Percentiles rank a stretch among this genome's conserved stretches.
These are phyloP conservation scores for Myxozyma geophila DNA, from an alignment of 805 yeast species.

Conservation along the genomic window DNA sequence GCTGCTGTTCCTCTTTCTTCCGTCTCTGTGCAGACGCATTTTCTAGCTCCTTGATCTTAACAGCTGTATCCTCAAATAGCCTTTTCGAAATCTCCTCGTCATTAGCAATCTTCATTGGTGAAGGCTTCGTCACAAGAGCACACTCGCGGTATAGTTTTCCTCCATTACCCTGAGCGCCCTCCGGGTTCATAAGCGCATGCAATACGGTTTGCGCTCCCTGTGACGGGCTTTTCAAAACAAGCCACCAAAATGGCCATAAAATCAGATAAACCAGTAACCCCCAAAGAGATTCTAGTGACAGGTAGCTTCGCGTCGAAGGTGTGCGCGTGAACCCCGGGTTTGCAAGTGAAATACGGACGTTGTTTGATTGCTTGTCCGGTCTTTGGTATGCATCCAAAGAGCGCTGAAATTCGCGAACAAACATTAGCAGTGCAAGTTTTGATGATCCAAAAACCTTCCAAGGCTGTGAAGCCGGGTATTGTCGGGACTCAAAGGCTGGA, in stretches of 20 bases:
- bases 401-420: constrained; percentile 79
- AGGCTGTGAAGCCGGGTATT: constrained; percentile 66
- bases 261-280: constrained; percentile 65
- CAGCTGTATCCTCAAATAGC: constrained; percentile 65
- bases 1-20: constrained; percentile 35
- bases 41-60: constrained; percentile 63
- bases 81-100: constrained; percentile 64
- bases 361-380: constrained; percentile 68
- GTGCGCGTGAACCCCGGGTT: constrained; percentile 95
- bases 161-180: constrained; percentile 62
- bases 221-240: constrained; percentile 71
- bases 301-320: constrained; percentile 76
- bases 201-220: constrained; percentile 82
- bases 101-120: constrained; percentile 60
- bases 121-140: constrained; percentile 41
- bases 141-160: constrained; percentile 80
- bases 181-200: constrained; percentile 73
- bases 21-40: constrained; percentile 52
- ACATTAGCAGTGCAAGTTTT: constrained; percentile 73
- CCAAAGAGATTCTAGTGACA: constrained; percentile 74
- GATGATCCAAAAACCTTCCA: constrained; percentile 82
- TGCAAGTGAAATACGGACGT: constrained; percentile 71
- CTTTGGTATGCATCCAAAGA: constrained; percentile 62
- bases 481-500: constrained; percentile 63
- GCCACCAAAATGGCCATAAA: constrained; percentile 80